Percentiles rank a stretch among this genome's conserved stretches.
These are phyloP conservation scores for Calycina marina DNA, from an alignment of 2,329 filamentous ascomycete species.

Conservation along the genomic window DNA sequence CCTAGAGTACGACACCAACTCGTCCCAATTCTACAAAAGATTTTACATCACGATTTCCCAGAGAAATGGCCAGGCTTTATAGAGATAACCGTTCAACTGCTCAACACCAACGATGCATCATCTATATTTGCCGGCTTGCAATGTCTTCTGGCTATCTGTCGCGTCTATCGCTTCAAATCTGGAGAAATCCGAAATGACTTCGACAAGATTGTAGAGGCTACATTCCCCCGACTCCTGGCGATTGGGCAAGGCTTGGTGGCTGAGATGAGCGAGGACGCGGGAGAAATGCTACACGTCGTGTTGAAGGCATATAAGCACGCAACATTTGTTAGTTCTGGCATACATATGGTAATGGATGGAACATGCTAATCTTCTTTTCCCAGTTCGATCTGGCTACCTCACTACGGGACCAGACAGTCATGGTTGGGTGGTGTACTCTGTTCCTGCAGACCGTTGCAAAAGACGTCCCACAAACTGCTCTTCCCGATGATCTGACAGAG, in stretches of 20 bases:
- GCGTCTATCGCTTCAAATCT: conserved; percentile 85
- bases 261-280: conserved; percentile 85
- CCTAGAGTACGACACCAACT: conserved; percentile 81
- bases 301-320: conserved; percentile 98
- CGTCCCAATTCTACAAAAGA: conserved; percentile 86
- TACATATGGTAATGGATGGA: too few species aligned
- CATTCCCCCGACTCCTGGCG: conserved; percentile 73
- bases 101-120: conserved; percentile 72
- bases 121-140: conserved; percentile 89
- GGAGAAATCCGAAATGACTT: conserved; percentile 73
- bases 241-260: conserved; percentile 83
- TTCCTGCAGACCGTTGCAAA: conserved; percentile 87
- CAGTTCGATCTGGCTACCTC: conserved; percentile 75
- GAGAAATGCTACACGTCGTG: conserved; percentile 89
- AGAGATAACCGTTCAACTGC: conserved; percentile 77
- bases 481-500: conserved; percentile 68
- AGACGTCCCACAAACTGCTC: conserved; percentile 60
- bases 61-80: conserved; percentile 89
- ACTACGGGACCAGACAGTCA: conserved; percentile 65
- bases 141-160: conserved; percentile 86
- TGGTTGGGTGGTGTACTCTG: conserved; percentile 90
- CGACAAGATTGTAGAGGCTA: conserved; percentile 82
- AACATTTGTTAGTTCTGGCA: conserved; percentile 62
- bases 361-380: too few species aligned
- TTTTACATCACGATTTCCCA: conserved; percentile 91